Evolutionary conservation across 768 basidiomycete genomes (phyloP).

Genomic region (Calocera viscosa): DNA sequence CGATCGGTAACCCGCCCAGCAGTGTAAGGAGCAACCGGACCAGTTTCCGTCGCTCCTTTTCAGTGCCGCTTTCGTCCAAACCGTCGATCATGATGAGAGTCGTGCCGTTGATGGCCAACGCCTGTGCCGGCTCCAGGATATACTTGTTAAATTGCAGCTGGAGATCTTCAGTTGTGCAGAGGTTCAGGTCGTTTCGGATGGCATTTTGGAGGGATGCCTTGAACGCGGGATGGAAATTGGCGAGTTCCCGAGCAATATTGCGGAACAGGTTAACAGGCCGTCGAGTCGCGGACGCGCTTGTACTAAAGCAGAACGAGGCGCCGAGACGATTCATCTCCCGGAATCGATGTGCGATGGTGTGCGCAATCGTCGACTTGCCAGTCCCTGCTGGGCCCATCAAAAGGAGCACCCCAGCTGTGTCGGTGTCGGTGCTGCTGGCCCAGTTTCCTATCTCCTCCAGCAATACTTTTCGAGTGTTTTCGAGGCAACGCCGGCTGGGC

Average conservation of each 20-base stretch:
- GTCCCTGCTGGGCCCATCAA: slow-evolving; percentile 14
- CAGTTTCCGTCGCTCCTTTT: background rate
- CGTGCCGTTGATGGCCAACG: background rate
- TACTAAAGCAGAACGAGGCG: slow-evolving; percentile 14
- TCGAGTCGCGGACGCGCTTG: background rate
- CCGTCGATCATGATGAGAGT: background rate
- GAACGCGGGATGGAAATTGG: background rate
- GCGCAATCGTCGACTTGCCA: slow-evolving; percentile 17
- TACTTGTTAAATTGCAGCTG: background rate
- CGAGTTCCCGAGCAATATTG: slow-evolving; percentile 14
- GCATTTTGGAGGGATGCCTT: background rate
- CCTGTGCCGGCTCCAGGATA: background rate
- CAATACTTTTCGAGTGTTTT: background rate
- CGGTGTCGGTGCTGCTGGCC: too few species aligned
- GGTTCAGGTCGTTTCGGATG: background rate
- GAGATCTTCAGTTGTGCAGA: background rate
- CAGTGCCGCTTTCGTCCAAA: background rate
- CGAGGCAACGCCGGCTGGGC: background rate
- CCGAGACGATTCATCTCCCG: slow-evolving; percentile 8
- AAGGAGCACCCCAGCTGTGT: background rate
- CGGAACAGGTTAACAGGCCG: slow-evolving; percentile 7
- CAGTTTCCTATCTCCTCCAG: background rate
- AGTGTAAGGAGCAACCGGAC: background rate
- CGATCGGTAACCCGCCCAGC: background rate
- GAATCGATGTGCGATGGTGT: slow-evolving; percentile 10